A percentile compares a stretch with the other conserved stretches of the same genome.
Evolutionary conservation across 2,329 filamentous ascomycete genomes (phyloP).

Genomic region (Exophiala phaeomuriformis): DNA sequence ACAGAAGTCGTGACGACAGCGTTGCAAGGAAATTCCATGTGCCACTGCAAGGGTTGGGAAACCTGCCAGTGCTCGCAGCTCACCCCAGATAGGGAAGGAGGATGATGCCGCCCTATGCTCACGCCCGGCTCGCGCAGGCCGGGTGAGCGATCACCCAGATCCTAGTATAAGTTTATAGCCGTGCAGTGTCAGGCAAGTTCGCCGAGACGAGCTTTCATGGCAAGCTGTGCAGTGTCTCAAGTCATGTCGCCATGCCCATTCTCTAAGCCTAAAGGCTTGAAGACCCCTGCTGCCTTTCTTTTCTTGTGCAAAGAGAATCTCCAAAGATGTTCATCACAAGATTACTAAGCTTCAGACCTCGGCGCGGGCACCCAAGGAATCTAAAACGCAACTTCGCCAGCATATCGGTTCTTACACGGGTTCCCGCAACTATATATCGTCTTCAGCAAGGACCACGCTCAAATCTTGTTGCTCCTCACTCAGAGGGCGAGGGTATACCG

Average conservation of each 20-base stretch:
- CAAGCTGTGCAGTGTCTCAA: constrained; percentile 3
- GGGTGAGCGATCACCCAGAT: not conserved
- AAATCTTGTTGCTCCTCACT: constrained; percentile 8
- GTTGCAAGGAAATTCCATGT: not conserved
- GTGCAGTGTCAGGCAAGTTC: constrained; percentile 1
- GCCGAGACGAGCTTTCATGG: constrained; percentile 3
- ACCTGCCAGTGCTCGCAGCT: not conserved
- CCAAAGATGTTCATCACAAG: constrained; percentile 4
- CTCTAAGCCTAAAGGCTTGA: not conserved
- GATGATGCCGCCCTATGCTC: not conserved
- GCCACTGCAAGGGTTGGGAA: not conserved
- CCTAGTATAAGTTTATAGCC: constrained; percentile 2
- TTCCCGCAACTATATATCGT: constrained; percentile 17
- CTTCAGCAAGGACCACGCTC: constrained; percentile 13
- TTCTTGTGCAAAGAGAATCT: constrained; percentile 4
- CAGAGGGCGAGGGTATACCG: not conserved
- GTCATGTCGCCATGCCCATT: constrained; percentile 1
- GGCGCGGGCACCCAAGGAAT: constrained; percentile 2
- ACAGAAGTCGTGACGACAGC: not conserved
- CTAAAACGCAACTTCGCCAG: constrained; percentile 4
- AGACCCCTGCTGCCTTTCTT: constrained; percentile 4
- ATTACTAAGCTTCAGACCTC: constrained; percentile 4
- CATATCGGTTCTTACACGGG: constrained; percentile 4
- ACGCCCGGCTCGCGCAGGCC: not conserved
- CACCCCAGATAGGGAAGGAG: not conserved